phyloP scores from a whole-genome alignment of 768 basidiomycete genomes.

The Naganishia vaughanmartiniae region DNA sequence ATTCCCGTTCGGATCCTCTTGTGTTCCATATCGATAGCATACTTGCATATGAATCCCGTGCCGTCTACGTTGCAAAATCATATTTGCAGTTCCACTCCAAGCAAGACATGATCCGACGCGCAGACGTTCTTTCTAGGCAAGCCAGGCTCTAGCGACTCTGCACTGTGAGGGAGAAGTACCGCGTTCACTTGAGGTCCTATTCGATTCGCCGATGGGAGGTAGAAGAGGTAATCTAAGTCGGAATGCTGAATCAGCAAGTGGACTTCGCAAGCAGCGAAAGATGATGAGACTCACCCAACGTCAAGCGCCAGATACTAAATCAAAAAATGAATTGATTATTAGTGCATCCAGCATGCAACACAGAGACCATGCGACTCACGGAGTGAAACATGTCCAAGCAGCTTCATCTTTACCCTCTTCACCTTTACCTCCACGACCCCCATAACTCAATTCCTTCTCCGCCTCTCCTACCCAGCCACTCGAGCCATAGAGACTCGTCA shows the following conservation, averaged over 20 bases:
- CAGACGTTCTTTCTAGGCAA: conserved; percentile 75
- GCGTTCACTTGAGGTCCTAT: conserved; percentile 51
- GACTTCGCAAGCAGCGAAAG: neutral
- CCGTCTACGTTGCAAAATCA: neutral
- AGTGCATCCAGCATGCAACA: neutral
- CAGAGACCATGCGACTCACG: conserved; percentile 50
- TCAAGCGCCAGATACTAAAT: conserved; percentile 66
- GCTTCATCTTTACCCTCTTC: conserved; percentile 69
- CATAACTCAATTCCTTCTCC: conserved; percentile 56
- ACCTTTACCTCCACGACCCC: conserved; percentile 55
- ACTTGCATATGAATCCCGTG: neutral
- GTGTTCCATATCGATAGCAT: neutral
- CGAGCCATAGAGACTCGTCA: conserved; percentile 67
- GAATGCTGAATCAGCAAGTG: conserved; percentile 11
- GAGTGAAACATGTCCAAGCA: conserved; percentile 82
- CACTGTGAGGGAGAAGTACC: conserved; percentile 64
- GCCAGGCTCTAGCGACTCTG: conserved; percentile 65
- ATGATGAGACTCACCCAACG: conserved; percentile 61
- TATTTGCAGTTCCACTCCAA: conserved; percentile 60
- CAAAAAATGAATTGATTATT: neutral
- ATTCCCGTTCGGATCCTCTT: neutral
- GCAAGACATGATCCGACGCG: conserved; percentile 81
- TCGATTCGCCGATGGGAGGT: conserved; percentile 52
- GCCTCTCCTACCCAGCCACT: conserved; percentile 33
- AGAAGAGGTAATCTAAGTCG: conserved; percentile 82